phyloP scores from a whole-genome alignment of 78 protist species.

The Planoprotostelium fungivorum region DNA sequence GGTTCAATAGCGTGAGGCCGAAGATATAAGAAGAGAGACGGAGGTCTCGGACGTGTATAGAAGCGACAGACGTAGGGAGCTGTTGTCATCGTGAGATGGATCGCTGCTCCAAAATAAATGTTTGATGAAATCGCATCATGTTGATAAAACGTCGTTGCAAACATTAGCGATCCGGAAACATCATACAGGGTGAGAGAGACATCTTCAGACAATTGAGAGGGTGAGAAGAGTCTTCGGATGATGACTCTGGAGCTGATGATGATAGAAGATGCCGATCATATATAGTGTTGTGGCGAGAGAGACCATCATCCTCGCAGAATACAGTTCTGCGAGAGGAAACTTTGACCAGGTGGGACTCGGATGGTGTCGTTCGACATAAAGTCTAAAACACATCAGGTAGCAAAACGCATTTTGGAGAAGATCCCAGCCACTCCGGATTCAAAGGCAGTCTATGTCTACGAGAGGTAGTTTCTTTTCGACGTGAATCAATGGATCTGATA shows the following conservation, averaged over 20 bases:
- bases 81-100: no score
- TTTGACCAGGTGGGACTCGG: neutral
- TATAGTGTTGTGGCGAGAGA: conserved; percentile 80
- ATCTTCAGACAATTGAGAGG: no score
- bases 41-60: no score
- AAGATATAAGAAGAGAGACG: no score
- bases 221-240: neutral
- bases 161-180: no score
- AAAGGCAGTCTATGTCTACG: conserved; percentile 82
- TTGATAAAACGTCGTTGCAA: no score
- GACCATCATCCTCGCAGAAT: conserved; percentile 75
- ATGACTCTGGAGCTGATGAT: neutral
- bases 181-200: no score
- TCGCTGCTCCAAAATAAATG: no score
- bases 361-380: neutral
- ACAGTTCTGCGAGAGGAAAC: conserved; percentile 38
- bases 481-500: neutral
- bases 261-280: conserved; percentile 66
- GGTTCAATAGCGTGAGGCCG: no score
- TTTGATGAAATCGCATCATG: no score
- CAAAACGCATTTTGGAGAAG: conserved; percentile 71
- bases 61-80: no score
- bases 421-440: conserved; percentile 54
- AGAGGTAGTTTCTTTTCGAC: conserved; percentile 35
- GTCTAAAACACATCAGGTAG: conserved; percentile 17